These are phyloP conservation scores for Goffeauzyma gilvescens DNA, from an alignment of 768 basidiomycete species.

Conservation along the genomic window DNA sequence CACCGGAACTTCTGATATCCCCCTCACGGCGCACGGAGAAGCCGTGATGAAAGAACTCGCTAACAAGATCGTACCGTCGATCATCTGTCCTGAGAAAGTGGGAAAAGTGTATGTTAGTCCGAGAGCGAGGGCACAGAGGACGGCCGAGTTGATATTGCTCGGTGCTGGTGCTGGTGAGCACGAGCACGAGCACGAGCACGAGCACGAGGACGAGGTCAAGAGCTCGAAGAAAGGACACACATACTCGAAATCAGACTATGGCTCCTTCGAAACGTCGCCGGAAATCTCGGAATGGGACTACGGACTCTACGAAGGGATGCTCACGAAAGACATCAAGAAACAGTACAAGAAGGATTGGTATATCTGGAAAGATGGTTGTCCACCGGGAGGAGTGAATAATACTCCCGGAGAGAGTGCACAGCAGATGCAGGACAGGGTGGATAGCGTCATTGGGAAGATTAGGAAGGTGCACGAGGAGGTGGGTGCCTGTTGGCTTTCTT, in stretches of 20 bases:
- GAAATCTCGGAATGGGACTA: constrained; percentile 55
- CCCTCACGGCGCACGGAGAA: constrained; percentile 60
- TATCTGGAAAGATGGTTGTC: constrained; percentile 86
- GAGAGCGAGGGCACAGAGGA: constrained; percentile 63
- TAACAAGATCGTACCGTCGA: constrained; percentile 53
- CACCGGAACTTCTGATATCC: constrained; percentile 78
- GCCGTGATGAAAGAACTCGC: constrained; percentile 47
- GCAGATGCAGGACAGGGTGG: constrained; percentile 62
- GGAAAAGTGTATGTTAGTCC: constrained; percentile 65
- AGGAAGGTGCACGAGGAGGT: constrained; percentile 26
- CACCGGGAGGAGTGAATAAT: constrained; percentile 37
- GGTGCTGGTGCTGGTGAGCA: not conserved
- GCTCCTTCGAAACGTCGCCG: constrained; percentile 17
- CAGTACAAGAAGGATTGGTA: constrained; percentile 44
- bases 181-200: too few relatives aligned
- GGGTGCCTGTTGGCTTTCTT: not conserved
- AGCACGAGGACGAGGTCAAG: too few relatives aligned
- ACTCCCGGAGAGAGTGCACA: constrained; percentile 53
- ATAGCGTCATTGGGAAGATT: constrained; percentile 54
- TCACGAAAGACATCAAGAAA: constrained; percentile 59
- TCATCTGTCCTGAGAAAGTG: constrained; percentile 62
- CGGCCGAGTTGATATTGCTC: constrained; percentile 45
- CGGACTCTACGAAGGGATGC: constrained; percentile 72
- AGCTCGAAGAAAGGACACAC: too few relatives aligned
- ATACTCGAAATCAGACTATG: too few relatives aligned